Evolutionary conservation across 2,329 filamentous ascomycete genomes (phyloP).

Genomic region (Diaporthe sp.): DNA sequence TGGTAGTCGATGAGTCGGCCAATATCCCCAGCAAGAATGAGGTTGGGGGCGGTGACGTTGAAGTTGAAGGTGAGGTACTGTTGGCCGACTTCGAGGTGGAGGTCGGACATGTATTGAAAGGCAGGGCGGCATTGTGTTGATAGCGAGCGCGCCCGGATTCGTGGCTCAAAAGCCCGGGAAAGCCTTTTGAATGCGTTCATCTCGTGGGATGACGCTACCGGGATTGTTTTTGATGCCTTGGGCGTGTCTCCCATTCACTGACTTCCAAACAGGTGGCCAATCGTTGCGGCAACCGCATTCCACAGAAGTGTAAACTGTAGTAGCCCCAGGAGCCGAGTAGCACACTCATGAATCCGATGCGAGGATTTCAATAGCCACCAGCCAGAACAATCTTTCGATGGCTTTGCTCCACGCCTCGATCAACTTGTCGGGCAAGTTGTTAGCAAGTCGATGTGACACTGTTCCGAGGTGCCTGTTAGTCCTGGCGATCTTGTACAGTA

Average conservation of each 20-base stretch:
- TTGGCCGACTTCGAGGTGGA: constrained; percentile 63
- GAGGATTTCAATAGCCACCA: neutral
- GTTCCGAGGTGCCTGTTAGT: neutral
- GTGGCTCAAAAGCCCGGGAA: neutral
- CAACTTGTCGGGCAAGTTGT: neutral
- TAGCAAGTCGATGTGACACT: neutral
- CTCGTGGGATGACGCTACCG: too few species aligned
- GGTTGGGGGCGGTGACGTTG: constrained; percentile 55
- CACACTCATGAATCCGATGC: neutral
- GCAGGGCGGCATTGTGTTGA: neutral
- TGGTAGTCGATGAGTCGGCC: constrained; percentile 64
- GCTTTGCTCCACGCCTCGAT: neutral
- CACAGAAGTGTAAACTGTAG: neutral
- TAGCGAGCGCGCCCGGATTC: neutral
- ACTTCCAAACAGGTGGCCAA: neutral
- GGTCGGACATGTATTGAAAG: constrained; percentile 63
- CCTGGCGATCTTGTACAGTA: neutral
- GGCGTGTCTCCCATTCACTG: too few species aligned
- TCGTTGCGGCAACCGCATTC: neutral
- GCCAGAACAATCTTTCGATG: neutral
- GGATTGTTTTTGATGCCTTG: too few species aligned
- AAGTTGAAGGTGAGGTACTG: constrained; percentile 60
- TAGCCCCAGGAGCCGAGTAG: neutral
- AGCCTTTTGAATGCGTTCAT: neutral
- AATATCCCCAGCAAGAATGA: constrained; percentile 65